Conservation (phyloP, 2,329 filamentous ascomycete genomes). For the Diaporthe eres region DNA sequence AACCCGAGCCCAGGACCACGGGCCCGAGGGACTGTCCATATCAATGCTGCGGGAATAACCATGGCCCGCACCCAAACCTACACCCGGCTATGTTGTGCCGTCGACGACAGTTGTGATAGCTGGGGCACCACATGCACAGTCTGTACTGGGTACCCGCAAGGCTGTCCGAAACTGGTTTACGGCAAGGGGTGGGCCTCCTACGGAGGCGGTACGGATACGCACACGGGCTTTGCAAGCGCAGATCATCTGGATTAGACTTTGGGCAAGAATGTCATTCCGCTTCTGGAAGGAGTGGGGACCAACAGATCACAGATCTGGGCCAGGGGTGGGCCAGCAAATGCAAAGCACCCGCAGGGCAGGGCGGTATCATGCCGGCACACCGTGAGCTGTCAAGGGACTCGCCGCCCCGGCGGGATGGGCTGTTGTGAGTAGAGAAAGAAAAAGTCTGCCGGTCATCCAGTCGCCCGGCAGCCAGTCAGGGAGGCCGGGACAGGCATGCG, state of each 20-base stretch:
- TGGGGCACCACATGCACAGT: background rate
- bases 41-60: background rate
- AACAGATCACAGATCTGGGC: slow-evolving; percentile 33
- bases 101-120: background rate
- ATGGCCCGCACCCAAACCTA: background rate
- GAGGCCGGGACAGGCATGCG: background rate
- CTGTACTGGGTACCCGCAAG: slow-evolving; percentile 15
- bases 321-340: slow-evolving; percentile 17
- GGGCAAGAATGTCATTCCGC: slow-evolving; percentile 34
- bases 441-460: slow-evolving; percentile 21
- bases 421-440: background rate
- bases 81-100: background rate
- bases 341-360: slow-evolving; percentile 23
- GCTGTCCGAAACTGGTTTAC: slow-evolving; percentile 15
- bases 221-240: slow-evolving; percentile 30
- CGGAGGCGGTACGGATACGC: slow-evolving; percentile 19
- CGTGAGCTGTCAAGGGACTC: slow-evolving; percentile 6
- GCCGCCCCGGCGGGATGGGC: slow-evolving; percentile 9
- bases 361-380: slow-evolving; percentile 10
- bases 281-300: slow-evolving; percentile 34
- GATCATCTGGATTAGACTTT: slow-evolving; percentile 33
- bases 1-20: slow-evolving; percentile 20
- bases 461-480: background rate
- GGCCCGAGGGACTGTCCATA: background rate
- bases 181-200: slow-evolving; percentile 10